phyloP scores from a whole-genome alignment of 2,329 filamentous ascomycete species.

The Nemania bipapillata region DNA sequence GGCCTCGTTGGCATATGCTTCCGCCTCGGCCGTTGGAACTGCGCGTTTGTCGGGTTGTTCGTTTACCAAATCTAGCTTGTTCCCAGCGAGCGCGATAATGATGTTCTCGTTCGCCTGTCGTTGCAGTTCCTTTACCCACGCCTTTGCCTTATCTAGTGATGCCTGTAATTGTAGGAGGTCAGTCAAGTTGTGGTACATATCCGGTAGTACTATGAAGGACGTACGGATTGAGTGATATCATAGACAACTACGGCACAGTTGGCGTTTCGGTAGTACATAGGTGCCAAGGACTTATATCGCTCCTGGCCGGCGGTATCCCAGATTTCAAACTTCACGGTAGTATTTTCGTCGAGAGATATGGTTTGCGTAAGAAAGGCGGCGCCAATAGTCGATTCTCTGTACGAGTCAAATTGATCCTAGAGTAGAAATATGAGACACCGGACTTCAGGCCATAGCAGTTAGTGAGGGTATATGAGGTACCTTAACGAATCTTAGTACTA shows the following conservation, averaged over 20 bases:
- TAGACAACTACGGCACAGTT: conserved; percentile 99
- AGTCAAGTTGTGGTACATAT: conserved; percentile 35
- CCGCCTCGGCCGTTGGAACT: conserved; percentile 86
- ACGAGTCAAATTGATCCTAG: conserved; percentile 97
- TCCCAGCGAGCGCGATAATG: conserved; percentile 96
- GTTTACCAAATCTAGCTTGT: conserved; percentile 95
- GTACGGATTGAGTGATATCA: conserved; percentile 98
- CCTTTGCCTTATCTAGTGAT: conserved; percentile 98
- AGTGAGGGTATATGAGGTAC: conserved; percentile 57
- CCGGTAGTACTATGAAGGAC: conserved; percentile 51
- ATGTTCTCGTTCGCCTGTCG: conserved; percentile 99
- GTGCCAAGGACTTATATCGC: conserved; percentile 97
- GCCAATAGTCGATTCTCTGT: conserved; percentile 97
- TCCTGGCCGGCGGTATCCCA: conserved; percentile 99
- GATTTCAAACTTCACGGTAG: conserved; percentile 99
- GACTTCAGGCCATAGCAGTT: conserved; percentile 41
- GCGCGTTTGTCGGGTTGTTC: conserved; percentile 96
- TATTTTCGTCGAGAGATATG: conserved; percentile 96
- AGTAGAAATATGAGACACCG: conserved; percentile 26
- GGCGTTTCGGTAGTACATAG: conserved; percentile 99
- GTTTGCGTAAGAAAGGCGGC: conserved; percentile 99
- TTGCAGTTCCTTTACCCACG: conserved; percentile 98
- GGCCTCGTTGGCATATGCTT: conserved; percentile 93
- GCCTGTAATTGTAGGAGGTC: conserved; percentile 65
- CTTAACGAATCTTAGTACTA: conserved; percentile 98